phyloP scores from a whole-genome alignment of 768 basidiomycete genomes.

The Mycena chlorophos region DNA sequence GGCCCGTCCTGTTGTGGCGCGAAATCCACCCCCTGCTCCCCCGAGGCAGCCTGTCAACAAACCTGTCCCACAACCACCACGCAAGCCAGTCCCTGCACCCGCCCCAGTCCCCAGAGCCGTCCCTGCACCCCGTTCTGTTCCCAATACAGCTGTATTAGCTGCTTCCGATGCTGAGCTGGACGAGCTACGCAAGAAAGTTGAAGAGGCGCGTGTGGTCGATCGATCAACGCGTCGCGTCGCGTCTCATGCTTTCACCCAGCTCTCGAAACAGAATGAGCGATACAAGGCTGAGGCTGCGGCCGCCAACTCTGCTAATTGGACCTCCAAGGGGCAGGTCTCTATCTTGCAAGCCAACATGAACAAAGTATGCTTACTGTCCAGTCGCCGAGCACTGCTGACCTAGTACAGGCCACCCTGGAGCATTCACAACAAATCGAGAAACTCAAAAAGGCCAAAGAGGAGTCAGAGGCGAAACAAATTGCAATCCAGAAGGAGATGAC shows the following conservation, averaged over 20 bases:
- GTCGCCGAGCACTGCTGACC: slow-evolving; percentile 4
- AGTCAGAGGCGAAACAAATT: slow-evolving; percentile 54
- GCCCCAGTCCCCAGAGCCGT: too few species aligned
- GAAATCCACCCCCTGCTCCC: not conserved
- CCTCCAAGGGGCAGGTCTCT: slow-evolving; percentile 71
- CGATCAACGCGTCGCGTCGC: slow-evolving; percentile 7
- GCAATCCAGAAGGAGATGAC: slow-evolving; percentile 62
- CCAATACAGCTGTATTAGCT: not conserved
- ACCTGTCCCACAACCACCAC: not conserved
- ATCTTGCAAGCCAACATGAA: slow-evolving; percentile 67
- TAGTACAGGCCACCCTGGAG: slow-evolving; percentile 51
- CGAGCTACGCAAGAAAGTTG: slow-evolving; percentile 37
- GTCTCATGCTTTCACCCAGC: slow-evolving; percentile 35
- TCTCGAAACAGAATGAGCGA: slow-evolving; percentile 49
- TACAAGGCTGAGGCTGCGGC: slow-evolving; percentile 47
- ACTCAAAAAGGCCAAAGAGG: slow-evolving; percentile 60
- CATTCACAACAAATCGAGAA: slow-evolving; percentile 58
- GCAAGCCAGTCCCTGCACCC: too few species aligned
- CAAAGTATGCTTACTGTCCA: slow-evolving; percentile 44
- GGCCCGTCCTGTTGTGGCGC: too few species aligned
- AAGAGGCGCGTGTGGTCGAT: slow-evolving; percentile 43
- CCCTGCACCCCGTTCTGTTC: not conserved
- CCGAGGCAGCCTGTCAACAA: not conserved
- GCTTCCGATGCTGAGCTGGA: slow-evolving; percentile 4
- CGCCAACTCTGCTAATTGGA: slow-evolving; percentile 50